Conservation (phyloP, 2,329 filamentous ascomycete genomes). For the Neoascochyta sp. region DNA sequence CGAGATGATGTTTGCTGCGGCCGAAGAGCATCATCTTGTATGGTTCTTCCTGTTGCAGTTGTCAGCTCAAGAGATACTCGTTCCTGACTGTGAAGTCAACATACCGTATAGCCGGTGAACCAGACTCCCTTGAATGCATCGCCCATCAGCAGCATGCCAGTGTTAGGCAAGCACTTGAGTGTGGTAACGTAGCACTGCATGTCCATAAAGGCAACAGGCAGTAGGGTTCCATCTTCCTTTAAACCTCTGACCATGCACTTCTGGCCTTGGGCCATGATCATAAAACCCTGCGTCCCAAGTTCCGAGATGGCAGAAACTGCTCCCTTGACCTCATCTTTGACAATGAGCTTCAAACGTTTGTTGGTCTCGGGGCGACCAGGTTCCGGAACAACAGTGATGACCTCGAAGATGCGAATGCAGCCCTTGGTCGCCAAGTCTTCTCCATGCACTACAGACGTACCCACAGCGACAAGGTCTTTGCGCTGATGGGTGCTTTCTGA, state of each 20-base stretch:
- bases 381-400: constrained; percentile 87
- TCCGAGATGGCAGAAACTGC: constrained; percentile 83
- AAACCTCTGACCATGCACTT: constrained; percentile 96
- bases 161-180: constrained; percentile 77
- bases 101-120: constrained; percentile 85
- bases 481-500: constrained; percentile 89
- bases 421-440: constrained; percentile 87
- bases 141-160: constrained; percentile 80
- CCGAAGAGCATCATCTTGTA: constrained; percentile 93
- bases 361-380: constrained; percentile 82
- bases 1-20: constrained; percentile 74
- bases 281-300: constrained; percentile 80
- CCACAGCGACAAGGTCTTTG: constrained; percentile 75
- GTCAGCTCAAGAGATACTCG: no score
- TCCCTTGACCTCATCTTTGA: constrained; percentile 87
- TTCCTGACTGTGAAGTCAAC: constrained; percentile 11
- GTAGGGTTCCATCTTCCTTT: constrained; percentile 87
- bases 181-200: constrained; percentile 90
- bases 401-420: constrained; percentile 83
- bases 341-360: constrained; percentile 77
- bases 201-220: constrained; percentile 96
- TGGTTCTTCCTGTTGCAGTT: constrained; percentile 66
- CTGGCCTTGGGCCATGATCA: constrained; percentile 88
- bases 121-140: constrained; percentile 92
- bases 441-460: constrained; percentile 79